Evolutionary conservation across 2,329 filamentous ascomycete species (phyloP).

Genomic region (Sphaerostilbella broomeana): DNA sequence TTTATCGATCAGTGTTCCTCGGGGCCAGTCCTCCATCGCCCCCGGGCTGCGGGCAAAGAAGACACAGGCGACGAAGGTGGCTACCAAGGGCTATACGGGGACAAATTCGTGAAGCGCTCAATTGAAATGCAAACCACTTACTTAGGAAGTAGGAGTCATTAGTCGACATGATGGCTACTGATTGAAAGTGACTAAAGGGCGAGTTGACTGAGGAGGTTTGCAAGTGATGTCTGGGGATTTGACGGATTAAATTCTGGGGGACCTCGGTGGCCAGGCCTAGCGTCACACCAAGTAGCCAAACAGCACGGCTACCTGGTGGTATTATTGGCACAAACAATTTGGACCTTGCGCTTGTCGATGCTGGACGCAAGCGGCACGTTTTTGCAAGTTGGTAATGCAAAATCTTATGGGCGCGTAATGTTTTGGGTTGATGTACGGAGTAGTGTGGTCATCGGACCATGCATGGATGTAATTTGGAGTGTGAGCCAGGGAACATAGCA

Average conservation of each 20-base stretch:
- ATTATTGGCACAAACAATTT: neutral
- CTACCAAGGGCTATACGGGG: too few relatives aligned
- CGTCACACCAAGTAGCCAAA: constrained; percentile 25
- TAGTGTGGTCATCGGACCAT: neutral
- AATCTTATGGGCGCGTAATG: too few relatives aligned
- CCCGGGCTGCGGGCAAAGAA: too few relatives aligned
- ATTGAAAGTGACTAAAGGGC: constrained; percentile 7
- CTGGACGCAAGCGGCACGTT: constrained; percentile 4
- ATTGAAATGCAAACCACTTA: constrained; percentile 4
- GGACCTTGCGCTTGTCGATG: too few relatives aligned
- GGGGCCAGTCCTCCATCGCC: too few relatives aligned
- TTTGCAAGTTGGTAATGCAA: too few relatives aligned
- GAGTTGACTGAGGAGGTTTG: constrained; percentile 2
- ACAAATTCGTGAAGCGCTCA: too few relatives aligned
- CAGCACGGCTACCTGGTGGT: constrained; percentile 11
- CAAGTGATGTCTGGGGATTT: constrained; percentile 10
- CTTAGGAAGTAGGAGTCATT: constrained; percentile 11
- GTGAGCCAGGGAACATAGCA: too few relatives aligned
- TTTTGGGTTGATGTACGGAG: neutral
- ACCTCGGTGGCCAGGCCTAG: constrained; percentile 23
- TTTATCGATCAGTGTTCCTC: too few relatives aligned
- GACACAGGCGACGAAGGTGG: too few relatives aligned
- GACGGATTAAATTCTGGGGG: constrained; percentile 26
- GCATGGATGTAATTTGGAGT: neutral
- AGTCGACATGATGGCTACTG: constrained; percentile 12